Base-by-base conservation (phyloP, 306 rosid genomes). In the Lathyrus tuberosus region DNA sequence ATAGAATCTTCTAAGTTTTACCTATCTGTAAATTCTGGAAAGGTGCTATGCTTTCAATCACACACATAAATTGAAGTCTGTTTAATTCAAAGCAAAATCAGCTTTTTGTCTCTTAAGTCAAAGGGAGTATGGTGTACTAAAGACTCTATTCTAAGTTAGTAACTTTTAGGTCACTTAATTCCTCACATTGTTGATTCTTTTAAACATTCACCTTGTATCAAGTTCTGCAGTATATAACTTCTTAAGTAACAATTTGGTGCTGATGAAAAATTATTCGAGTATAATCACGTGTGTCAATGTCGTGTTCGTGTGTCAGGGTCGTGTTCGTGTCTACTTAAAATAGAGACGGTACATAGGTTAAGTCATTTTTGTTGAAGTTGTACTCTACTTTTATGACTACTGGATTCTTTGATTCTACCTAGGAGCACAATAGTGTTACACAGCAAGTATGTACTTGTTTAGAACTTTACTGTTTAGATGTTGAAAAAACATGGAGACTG, bases 61-160 rank as follows among this genome's bases (percentile, higher is more conserved):
- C 76, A 76, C 70, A 76, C 74, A 73, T 58, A 60, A 71, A 67
- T 54, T 65, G 53, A 56, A 72, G 20, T 65, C 60, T 58, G 66
- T 56, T 43, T 43, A 71, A 40, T 65, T 67, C 76, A 59, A 79
- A 84, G 67, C 53, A 79, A 53, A 53, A 77, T 49, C 66, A 81
- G 59, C 83, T 79, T 77, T 86, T 67, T 69, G 79, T 79, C 65
- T 65, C 70, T 9, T 5, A 35, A 68, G 79, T 65, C 70, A 63
- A 67, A 63, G 51, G 14, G 40, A 62, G 62, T 54, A 2, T 54
- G 37, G 61, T 54, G 61, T 56, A 24, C 59, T 10, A 52, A 12
- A 62, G 72, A 54, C 44, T 42, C 46, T 69, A 48, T 71, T 56
- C 30, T 11, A 67, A 58, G 24, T 9, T 62, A n/a, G n/a, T n/a